A percentile compares a stretch with the other conserved stretches of the same genome.
Conservation (phyloP, 2,329 filamentous ascomycete genomes). For the Hysterium pulicare region DNA sequence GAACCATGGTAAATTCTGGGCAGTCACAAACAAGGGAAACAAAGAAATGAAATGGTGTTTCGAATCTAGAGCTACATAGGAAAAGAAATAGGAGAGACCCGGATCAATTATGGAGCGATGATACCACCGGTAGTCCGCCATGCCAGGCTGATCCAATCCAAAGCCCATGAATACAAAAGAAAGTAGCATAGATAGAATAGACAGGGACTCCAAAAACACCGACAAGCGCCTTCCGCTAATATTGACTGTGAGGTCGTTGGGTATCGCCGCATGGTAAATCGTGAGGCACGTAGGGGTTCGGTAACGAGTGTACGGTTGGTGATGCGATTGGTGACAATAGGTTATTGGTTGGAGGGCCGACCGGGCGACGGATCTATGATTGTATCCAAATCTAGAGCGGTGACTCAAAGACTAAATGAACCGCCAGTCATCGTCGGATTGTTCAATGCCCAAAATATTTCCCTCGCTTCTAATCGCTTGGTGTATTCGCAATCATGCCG, state of each 20-base stretch:
- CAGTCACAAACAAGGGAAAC: too few species aligned
- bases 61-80: too few species aligned
- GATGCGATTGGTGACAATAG: background rate
- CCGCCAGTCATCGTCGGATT: background rate
- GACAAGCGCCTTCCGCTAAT: slow-evolving; percentile 10
- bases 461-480: background rate
- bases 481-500: too few species aligned
- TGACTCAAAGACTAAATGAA: background rate
- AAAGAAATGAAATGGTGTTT: too few species aligned
- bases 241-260: background rate
- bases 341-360: background rate
- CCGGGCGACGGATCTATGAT: background rate
- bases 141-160: background rate
- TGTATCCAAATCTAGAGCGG: background rate
- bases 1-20: too few species aligned
- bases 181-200: background rate
- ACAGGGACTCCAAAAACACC: slow-evolving; percentile 2
- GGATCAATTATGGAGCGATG: too few species aligned
- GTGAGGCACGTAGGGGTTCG: background rate
- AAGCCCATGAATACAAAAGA: background rate
- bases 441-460: background rate
- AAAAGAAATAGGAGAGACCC: too few species aligned
- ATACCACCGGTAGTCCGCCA: too few species aligned
- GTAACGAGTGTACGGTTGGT: background rate
- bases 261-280: background rate